These are phyloP conservation scores for Aspergillus nomiae DNA, from an alignment of 2,329 filamentous ascomycete genomes.

Conservation along the genomic window DNA sequence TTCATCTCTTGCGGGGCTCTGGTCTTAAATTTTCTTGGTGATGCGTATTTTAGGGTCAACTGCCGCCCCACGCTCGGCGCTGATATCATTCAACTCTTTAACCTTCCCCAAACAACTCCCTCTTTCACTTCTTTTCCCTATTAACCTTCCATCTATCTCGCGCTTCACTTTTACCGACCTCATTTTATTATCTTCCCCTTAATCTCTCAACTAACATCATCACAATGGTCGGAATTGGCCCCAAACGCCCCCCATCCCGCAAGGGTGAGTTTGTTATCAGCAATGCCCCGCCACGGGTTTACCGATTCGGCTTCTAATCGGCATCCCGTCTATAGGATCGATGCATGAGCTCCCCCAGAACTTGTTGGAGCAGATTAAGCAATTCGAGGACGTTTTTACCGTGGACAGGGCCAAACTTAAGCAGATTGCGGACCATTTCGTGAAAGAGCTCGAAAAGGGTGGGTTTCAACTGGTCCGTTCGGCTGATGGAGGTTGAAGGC, in stretches of 20 bases:
- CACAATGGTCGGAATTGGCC: conserved; percentile 66
- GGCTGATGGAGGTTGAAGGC: neutral
- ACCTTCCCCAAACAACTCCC: neutral
- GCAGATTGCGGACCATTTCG: conserved; percentile 85
- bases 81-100: conserved; percentile 2
- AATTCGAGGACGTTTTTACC: conserved; percentile 80
- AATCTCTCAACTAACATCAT: conserved; percentile 14
- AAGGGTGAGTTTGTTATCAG: conserved; percentile 63
- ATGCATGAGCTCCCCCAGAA: conserved; percentile 89
- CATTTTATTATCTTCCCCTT: conserved; percentile 6
- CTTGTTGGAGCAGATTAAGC: conserved; percentile 77
- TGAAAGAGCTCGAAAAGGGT: conserved; percentile 85
- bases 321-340: conserved; percentile 62
- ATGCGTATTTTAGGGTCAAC: conserved; percentile 1
- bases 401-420: conserved; percentile 80
- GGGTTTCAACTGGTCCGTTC: conserved; percentile 23
- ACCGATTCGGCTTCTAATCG: conserved; percentile 12
- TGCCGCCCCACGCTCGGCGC: conserved; percentile 12
- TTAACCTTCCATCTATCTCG: conserved; percentile 2
- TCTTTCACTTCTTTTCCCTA: conserved; percentile 12
- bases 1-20: conserved; percentile 1
- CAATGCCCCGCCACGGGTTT: conserved; percentile 11
- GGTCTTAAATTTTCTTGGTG: conserved; percentile 9
- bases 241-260: conserved; percentile 66
- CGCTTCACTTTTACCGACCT: neutral